Percentiles rank a stretch among this genome's conserved stretches.
Evolutionary conservation across 345 rosid species (phyloP).

Genomic region (Cardamine occulta): DNA sequence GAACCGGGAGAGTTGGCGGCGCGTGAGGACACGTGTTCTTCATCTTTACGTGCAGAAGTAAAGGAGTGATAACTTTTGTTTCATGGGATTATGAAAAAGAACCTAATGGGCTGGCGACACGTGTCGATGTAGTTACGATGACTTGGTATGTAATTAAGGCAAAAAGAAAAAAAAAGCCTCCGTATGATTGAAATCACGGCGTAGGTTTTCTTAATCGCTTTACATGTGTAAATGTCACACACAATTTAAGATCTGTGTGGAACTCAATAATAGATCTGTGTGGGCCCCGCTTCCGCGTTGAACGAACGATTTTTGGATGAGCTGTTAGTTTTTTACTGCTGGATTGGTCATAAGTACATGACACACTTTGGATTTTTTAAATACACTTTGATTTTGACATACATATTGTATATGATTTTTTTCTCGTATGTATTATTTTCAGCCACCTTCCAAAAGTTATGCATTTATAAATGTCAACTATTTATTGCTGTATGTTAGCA

Average conservation of each 20-base stretch:
- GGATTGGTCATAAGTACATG: constrained; percentile 22
- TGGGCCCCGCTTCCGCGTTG: constrained; percentile 29
- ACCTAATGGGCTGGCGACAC: constrained; percentile 9
- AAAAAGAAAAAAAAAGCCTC: constrained; percentile 12
- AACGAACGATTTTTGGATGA: constrained; percentile 25
- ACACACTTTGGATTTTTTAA: not conserved
- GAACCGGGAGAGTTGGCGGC: constrained; percentile 6
- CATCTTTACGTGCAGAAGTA: constrained; percentile 32
- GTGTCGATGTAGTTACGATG: constrained; percentile 8
- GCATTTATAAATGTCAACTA: constrained; percentile 29
- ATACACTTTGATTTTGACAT: constrained; percentile 36
- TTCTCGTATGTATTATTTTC: not conserved
- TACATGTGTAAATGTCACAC: constrained; percentile 33
- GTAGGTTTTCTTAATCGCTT: constrained; percentile 19
- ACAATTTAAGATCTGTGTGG: constrained; percentile 40
- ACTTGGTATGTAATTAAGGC: constrained; percentile 31
- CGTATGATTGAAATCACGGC: constrained; percentile 43
- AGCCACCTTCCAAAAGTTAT: constrained; percentile 16
- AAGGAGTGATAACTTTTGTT: constrained; percentile 19
- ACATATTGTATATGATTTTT: not conserved
- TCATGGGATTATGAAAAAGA: constrained; percentile 23
- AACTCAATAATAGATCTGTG: constrained; percentile 17
- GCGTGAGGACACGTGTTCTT: constrained; percentile 25
- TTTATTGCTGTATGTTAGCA: constrained; percentile 20
- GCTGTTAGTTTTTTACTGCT: constrained; percentile 39